Base-by-base conservation (phyloP, 2,329 filamentous ascomycete species). In the Colletotrichum spinosum region DNA sequence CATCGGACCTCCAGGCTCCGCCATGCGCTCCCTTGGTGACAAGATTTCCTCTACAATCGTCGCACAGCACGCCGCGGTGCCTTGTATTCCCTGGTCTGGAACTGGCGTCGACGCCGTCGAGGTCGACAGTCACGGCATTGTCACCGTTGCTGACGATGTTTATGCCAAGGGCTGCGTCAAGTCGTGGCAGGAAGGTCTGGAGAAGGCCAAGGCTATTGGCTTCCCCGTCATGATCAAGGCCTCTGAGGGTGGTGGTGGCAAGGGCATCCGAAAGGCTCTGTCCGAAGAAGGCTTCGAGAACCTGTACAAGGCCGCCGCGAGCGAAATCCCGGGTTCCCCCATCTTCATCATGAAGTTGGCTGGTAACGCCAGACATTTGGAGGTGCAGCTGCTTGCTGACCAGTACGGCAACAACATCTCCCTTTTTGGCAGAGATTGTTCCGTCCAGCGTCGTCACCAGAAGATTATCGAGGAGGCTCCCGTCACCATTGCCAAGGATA, bases 281-380 rank as follows among this genome's bases (percentile, higher is more conserved):
- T 85, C 85, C 67, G 94, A 97, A 77, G 91, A 95, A 46, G 90
- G 92, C 69, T 99, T 99, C 74, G 86, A 91, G 76, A 84, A 86
- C 71, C 85, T 98, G 50, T 99, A 98, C 86, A 96, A 97, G 80
- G 96, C 95, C 50, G 96, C 97, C 25, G 94, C 96, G 6, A 97
- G 91, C 79, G 97, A 99, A 80, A 98, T 99, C 71, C 97, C 96
- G 10, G 97, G 97, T 52, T 99, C 96, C 37, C 96, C 97, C 71
- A 99, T 99, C 81, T 99, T 99, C 87, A 97, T 99, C 83, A 99
- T 99, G 96, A 97, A 99, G 88, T 85, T 99, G 69, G 96, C 96
- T 54, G 96, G 95, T 72, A 97, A 97, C 77, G 96, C 96, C 45
- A 87, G 96, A 72, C 96, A 99, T 86, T 84, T 99, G 82, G 96